Evolutionary conservation across 108 stramenopile species (phyloP).

Genomic region (Skeletonema potamos): DNA sequence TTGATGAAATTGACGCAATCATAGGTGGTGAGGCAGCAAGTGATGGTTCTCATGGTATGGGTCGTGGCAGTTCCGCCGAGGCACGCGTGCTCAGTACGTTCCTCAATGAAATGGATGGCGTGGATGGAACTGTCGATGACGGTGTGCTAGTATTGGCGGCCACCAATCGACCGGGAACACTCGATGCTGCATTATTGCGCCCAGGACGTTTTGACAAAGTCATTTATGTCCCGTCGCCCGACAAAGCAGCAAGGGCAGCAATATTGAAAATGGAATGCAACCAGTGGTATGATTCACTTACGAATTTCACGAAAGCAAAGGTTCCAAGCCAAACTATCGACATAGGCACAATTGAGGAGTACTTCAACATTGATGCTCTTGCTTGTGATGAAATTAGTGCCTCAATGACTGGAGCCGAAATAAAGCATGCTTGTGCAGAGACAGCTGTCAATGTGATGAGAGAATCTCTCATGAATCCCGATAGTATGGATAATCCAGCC

Average conservation of each 20-base stretch:
- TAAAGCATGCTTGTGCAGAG: conserved; percentile 79
- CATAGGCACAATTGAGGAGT: background rate
- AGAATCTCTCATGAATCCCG: conserved; percentile 12
- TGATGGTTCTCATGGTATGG: conserved; percentile 54
- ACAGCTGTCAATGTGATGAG: conserved; percentile 60
- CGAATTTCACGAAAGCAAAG: background rate
- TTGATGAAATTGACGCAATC: conserved; percentile 99
- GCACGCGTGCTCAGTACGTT: conserved; percentile 92
- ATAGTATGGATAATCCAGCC: conserved; percentile 3
- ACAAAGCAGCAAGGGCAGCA: conserved; percentile 77
- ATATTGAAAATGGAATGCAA: conserved; percentile 83
- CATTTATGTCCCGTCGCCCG: conserved; percentile 94
- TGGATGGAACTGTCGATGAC: conserved; percentile 72
- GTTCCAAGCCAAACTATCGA: background rate
- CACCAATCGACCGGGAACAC: conserved; percentile 89
- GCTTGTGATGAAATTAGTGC: conserved; percentile 60
- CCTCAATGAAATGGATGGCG: conserved; percentile 98
- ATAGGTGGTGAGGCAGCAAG: conserved; percentile 47
- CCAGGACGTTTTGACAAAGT: conserved; percentile 93
- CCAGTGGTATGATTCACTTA: conserved; percentile 40
- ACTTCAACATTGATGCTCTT: conserved; percentile 50
- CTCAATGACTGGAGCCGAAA: conserved; percentile 86
- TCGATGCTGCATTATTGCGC: conserved; percentile 95
- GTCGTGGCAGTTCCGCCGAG: conserved; percentile 80
- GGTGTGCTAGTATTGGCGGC: conserved; percentile 94